Base-by-base conservation (phyloP, 2,329 filamentous ascomycete genomes). In the Botryotinia narcissicola region DNA sequence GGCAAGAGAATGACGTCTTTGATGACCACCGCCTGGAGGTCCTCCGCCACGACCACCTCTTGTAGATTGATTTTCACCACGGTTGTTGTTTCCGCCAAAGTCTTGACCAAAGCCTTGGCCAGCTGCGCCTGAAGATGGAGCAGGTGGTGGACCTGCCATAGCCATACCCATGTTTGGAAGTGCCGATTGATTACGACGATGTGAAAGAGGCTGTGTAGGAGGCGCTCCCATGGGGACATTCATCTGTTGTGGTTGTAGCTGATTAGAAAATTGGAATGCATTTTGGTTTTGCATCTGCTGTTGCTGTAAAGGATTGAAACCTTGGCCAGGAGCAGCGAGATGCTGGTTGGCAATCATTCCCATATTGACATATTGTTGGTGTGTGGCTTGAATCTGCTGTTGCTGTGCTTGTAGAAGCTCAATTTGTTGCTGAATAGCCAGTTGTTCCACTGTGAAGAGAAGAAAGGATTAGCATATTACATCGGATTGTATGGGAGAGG, bases 361-460 rank as follows among this genome's bases (percentile, higher is more conserved):
- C 93, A 98, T 95, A 83, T 96, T 97, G 80, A 97, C 92, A 86
- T 97, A 98, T 85, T 98, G 95, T 84, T 98, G 95, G 81, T 98
- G 94, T 77, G 94, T 96, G 79, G 94, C 94, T 84, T 97, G 93
- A 81, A 98, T 97, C 83, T 98, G 95, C 84, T 98, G 95, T 83
- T 98, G 96, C 83, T 98, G 96, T 83, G 97, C 94, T 86, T 98
- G 95, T 81, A 98, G 88, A 82, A 97, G 89, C 85, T 98, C 95
- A 81, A 98, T 98, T 85, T 98, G 95, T 86, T 98, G 95, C 85
- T 97, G 95, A 82, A 98, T 95, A 82, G 94, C 94, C 82, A 97
- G 90, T 88, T 98, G 95, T 87, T 98, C 95, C 93, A 98, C 95
- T 97, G 80, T 67, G 20, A n/a, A 73, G 35, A 63, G 22, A 46